Percentiles rank a stretch among this genome's conserved stretches.
Evolutionary conservation across 2,329 filamentous ascomycete genomes (phyloP).

Genomic region (Aspergillus ochraceoroseus): DNA sequence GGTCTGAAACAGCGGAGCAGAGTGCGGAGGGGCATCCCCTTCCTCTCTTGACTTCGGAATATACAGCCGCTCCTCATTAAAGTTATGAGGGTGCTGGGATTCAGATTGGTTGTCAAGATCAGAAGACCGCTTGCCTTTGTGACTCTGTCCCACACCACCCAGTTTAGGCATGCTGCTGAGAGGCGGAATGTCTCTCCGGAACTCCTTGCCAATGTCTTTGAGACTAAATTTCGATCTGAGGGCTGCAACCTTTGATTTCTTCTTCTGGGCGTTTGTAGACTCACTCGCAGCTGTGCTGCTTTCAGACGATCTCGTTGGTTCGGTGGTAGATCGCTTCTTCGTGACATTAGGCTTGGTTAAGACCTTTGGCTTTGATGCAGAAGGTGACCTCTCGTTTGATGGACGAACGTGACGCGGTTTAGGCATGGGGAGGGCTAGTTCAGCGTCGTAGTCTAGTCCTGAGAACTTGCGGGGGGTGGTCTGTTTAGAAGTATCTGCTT

Average conservation of each 20-base stretch:
- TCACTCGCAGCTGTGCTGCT: conserved; percentile 2
- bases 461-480: conserved; percentile 17
- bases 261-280: conserved; percentile 21
- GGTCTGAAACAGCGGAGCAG: conserved; percentile 14
- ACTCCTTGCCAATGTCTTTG: conserved; percentile 29
- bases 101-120: background rate
- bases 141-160: background rate
- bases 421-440: conserved; percentile 29
- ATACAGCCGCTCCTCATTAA: conserved; percentile 18
- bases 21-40: conserved; percentile 12
- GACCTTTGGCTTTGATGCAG: conserved; percentile 2
- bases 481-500: conserved; percentile 9
- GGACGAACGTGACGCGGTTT: conserved; percentile 18
- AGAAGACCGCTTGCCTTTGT: conserved; percentile 1
- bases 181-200: conserved; percentile 15
- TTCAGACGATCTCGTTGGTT: conserved; percentile 10
- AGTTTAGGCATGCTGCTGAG: conserved; percentile 13
- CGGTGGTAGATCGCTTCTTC: conserved; percentile 20
- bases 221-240: conserved; percentile 31
- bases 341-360: conserved; percentile 3
- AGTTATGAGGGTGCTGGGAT: background rate
- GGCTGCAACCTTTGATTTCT: conserved; percentile 24
- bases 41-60: conserved; percentile 14
- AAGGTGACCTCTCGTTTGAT: conserved; percentile 1
- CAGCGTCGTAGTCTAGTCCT: conserved; percentile 25